Percentiles rank a stretch among this genome's conserved stretches.
Conservation (phyloP, 1,284 basidiomycete genomes). For the Trichosporon ovoides region DNA sequence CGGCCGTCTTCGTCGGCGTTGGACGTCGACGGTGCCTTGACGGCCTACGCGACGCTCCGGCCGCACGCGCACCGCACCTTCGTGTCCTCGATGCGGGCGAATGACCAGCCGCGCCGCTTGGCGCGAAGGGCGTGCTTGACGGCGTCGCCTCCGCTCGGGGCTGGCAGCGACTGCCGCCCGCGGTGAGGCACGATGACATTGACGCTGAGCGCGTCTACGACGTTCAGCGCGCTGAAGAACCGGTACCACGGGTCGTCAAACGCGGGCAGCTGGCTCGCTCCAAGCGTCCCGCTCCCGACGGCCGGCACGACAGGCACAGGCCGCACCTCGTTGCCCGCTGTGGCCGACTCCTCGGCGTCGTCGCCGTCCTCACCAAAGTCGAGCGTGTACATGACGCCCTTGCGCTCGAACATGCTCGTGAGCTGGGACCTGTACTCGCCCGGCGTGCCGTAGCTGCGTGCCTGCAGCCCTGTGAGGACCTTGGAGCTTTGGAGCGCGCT, state of each 20-base stretch:
- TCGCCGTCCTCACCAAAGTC: not conserved
- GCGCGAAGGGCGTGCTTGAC: not conserved
- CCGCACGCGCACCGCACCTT: conserved; percentile 1
- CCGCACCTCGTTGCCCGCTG: no score
- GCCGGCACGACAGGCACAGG: not conserved
- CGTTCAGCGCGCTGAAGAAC: not conserved
- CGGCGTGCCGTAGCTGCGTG: not conserved
- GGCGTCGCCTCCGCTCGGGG: not conserved
- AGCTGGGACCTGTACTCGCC: conserved; percentile 4
- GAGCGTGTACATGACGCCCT: not conserved
- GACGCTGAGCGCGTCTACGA: not conserved
- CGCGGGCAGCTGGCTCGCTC: not conserved
- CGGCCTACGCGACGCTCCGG: not conserved
- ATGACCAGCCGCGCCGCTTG: not conserved
- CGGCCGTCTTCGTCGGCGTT: not conserved
- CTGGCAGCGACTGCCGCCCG: not conserved
- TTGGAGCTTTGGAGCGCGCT: not conserved
- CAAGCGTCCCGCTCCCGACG: no score
- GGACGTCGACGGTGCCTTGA: not conserved
- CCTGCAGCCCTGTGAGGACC: not conserved
- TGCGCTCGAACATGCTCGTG: not conserved
- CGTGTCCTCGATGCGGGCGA: not conserved
- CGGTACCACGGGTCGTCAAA: not conserved
- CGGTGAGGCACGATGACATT: not conserved
- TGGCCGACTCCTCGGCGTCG: no score